phyloP scores from a whole-genome alignment of 768 basidiomycete genomes.

The Leccinum olivaceopallidum region DNA sequence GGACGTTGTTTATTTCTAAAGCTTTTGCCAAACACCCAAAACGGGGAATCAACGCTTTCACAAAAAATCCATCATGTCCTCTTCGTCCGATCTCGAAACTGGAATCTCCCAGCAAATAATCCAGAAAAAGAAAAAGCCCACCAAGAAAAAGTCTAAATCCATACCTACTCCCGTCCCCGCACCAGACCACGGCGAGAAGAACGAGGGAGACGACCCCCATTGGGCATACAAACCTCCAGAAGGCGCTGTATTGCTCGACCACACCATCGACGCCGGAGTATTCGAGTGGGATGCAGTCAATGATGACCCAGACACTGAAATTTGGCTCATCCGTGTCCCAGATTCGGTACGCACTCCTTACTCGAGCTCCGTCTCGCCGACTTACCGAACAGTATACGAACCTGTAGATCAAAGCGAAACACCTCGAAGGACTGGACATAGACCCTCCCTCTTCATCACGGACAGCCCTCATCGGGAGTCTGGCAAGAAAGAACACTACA shows the following conservation, averaged over 20 bases:
- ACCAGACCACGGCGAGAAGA: slow-evolving; percentile 40
- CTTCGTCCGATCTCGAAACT: slow-evolving; percentile 24
- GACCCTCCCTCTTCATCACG: slow-evolving; percentile 42
- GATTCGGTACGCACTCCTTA: slow-evolving; percentile 51
- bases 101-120: slow-evolving; percentile 7
- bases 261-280: slow-evolving; percentile 42
- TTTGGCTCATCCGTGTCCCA: slow-evolving; percentile 73
- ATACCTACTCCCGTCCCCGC: slow-evolving; percentile 3
- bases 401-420: slow-evolving; percentile 61
- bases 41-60: slow-evolving; percentile 2
- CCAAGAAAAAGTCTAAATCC: slow-evolving; percentile 14
- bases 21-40: slow-evolving; percentile 31
- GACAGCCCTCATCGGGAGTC: slow-evolving; percentile 45
- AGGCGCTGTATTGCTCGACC: slow-evolving; percentile 49
- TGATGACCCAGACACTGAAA: slow-evolving; percentile 55
- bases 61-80: slow-evolving; percentile 11
- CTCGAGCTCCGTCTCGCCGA: background rate
- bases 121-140: slow-evolving; percentile 10
- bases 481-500: slow-evolving; percentile 52
- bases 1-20: slow-evolving; percentile 27
- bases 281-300: slow-evolving; percentile 73
- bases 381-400: background rate
- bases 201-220: slow-evolving; percentile 53
- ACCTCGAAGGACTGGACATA: slow-evolving; percentile 54
- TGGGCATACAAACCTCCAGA: slow-evolving; percentile 64